Evolutionary conservation across 768 basidiomycete genomes (phyloP), one percentile per base, ranked within the genome.

Genomic region (Royoungia palumana): DNA sequence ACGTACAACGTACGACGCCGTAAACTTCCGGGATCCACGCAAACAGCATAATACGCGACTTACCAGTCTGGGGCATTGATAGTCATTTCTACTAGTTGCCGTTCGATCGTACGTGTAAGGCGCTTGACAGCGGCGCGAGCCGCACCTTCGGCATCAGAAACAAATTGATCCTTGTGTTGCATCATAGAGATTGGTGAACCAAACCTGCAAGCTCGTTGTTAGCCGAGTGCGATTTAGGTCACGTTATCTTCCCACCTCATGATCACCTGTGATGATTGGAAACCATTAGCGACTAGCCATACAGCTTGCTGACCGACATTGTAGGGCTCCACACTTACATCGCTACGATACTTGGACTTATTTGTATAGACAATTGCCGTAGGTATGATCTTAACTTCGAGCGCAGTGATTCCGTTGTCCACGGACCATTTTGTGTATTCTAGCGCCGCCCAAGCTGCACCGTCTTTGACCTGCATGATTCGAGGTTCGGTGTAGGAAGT

Each of bases 41-140:
- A 46, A 51, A n/a, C 49, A 44, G 47, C 16, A 44, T n/a, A 52
- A 46, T 32, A 35, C 2, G 39, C 30, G 35, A 75, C 78, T 48
- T 75, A 93, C 94, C 96, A 99, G 67, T 97, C 91, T 27, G 89
- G 85, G 12, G 93, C 89, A 63, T 99, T 98, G 50, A 98, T 79
- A 7, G 89, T 96, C 32, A 85, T 72, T 66, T 81, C 80, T 20
- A 84, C 65, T 52, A 99, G 72, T 61, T 83, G 81, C 11, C 65
- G 64, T 67, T 91, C 85, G 47, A 97, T 83, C 21, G 73, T 68
- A 47, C 77, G 79, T 22, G 94, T 94, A 49, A 99, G 73, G 50
- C 81, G 76, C 73, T 97, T 98, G 56, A 91, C 94, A 17, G 92
- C 90, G 48, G 77, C 72, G 47, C 91, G 84, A 36, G 83, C 72